Base-by-base conservation (phyloP, 495 filamentous ascomycete genomes). In the Hypomontagnella submonticulosa region DNA sequence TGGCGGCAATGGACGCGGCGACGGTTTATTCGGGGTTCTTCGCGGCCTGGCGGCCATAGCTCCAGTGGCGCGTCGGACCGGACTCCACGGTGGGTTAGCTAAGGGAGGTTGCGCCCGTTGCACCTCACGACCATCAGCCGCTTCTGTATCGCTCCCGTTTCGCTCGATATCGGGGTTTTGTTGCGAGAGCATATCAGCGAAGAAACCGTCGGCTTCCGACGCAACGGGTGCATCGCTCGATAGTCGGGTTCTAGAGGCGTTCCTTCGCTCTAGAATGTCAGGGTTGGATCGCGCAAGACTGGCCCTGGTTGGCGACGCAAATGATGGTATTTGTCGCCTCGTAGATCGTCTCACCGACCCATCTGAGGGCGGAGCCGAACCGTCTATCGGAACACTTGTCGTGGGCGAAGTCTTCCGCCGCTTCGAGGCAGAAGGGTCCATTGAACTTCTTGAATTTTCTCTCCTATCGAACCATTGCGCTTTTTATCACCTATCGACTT, bases 221-320 rank as follows among this genome's bases (percentile, higher is more conserved):
- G 68, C 63, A 30, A 69, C 33, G 5, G 49, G 64, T 13, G 61
- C 44, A 30, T 73, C 68, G 36, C 60, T 72, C 66, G 66, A 75
- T 60, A 43, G 66, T 50, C 66, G 70, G 43, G 59, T 42, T 75
- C 76, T 70, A 74, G 70, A 69, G 73, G 79, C 23, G 59, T 66
- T 69, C 27, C 82, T 76, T 57, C 83, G 82, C 46, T 80, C 76
- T 41, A 88, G 66, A 12, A 87, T 74, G 6, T 85, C 84, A 5
- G 88, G 86, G 67, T 90, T 84, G 61, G 85, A 84, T 69, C 85
- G 84, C 63, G 87, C 83, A 13, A 90, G 71, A 65, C 85, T 90
- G 4, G 87, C 81, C 64, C 82, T 84, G 0, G 87, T 90, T 3
- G 88, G 89, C 3, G 88, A 89, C 41, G 85, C 84, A 69, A 87